Base-by-base conservation (phyloP, 2,329 filamentous ascomycete species). In the Curvularia sp. region DNA sequence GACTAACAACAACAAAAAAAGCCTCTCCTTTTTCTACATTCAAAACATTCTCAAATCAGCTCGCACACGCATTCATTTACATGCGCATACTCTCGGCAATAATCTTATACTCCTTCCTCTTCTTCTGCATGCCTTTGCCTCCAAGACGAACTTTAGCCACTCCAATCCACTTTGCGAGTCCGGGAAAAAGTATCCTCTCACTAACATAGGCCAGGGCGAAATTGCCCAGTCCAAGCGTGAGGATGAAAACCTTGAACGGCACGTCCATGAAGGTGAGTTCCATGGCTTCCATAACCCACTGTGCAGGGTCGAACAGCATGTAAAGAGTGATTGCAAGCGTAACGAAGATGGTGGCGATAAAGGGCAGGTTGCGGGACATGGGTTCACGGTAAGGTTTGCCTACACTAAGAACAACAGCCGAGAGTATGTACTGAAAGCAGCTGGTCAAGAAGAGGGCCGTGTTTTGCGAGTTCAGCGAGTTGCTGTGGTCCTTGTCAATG, bases 351-450 rank as follows among this genome's bases (percentile, higher is more conserved):
- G 93, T 95, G 6, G 86, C 80, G 34, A 96, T 86, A 71, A 97
- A 97, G 0, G 94, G 95, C 73, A 90, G 86, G 73, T 99, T 99
- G 58, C 89, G 84, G 18, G 81, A 81, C 81, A 93, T 92, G 15
- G 86, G 85, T 69, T 95, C 90, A 53, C 95, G 85, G 80, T 97
- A 99, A 0, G 95, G 95, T 32, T 86, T 88, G 1, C 95, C 96
- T n/a, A 95, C 92, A 68, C 90, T 96, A 28, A 99, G 83, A 1
- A 98, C 90, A 38, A 98, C 84, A 3, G 92, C 95, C 0, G 92
- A 91, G 21, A 97, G 83, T 36, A 96, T 96, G 76, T 99, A 99
- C 75, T 98, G 93, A 71, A 93, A 98, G 75, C 93, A 97, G 1
- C 91, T 96, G 5, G 93, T 82, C 28, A 98, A 80, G 80, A 99